Conservation (phyloP, 768 basidiomycete species). For the Rhizopogon vulgaris region DNA sequence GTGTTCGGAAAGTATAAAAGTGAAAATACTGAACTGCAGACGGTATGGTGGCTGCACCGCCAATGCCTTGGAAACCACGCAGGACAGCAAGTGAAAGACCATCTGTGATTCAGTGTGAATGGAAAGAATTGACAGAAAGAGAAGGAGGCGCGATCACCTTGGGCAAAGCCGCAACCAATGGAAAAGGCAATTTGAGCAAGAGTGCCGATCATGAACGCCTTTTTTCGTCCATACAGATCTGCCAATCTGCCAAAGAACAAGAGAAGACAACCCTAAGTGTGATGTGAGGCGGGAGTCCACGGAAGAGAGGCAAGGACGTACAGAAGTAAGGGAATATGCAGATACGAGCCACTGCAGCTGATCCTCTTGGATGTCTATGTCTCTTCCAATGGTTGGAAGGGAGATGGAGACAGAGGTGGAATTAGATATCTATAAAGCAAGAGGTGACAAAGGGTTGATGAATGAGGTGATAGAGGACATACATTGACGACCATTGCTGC, state of each 20-base stretch:
- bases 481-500: conserved; percentile 33
- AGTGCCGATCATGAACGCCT: conserved; percentile 58
- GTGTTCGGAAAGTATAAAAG: not conserved
- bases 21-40: conserved; percentile 44
- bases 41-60: conserved; percentile 69
- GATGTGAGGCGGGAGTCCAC: not conserved
- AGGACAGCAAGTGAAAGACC: conserved; percentile 60
- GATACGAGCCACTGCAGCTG: conserved; percentile 64
- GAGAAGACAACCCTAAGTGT: conserved; percentile 63
- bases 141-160: conserved; percentile 27
- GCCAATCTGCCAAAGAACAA: conserved; percentile 75
- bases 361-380: conserved; percentile 42
- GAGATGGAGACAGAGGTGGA: conserved; percentile 44
- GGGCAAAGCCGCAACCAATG: conserved; percentile 58
- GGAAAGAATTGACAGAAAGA: not conserved
- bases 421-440: conserved; percentile 20
- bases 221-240: conserved; percentile 73
- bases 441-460: not conserved
- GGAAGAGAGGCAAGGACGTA: conserved; percentile 24
- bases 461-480: conserved; percentile 2
- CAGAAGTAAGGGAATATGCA: conserved; percentile 63
- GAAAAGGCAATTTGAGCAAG: conserved; percentile 47
- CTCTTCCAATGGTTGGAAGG: conserved; percentile 44
- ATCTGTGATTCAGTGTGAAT: conserved; percentile 28
- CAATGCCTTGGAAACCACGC: conserved; percentile 77